These are phyloP conservation scores for Allium sativum DNA, from an alignment of 106 monocot species.

Conservation along the genomic window DNA sequence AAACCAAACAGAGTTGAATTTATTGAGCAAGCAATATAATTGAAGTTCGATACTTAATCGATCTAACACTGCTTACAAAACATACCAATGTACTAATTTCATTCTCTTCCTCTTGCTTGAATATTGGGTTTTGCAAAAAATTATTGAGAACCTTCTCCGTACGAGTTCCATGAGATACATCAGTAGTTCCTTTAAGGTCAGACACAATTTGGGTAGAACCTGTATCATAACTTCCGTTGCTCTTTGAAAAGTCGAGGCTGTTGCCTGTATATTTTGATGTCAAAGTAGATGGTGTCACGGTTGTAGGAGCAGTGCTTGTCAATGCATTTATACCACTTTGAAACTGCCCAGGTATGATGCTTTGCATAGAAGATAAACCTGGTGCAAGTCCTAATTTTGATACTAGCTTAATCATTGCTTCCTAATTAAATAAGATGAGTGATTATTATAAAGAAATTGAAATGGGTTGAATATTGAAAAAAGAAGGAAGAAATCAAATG, in stretches of 20 bases:
- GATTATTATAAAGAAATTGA: constrained; percentile 10
- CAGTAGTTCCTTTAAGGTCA: constrained; percentile 14
- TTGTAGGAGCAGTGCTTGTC: constrained; percentile 12
- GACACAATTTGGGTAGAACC: neutral
- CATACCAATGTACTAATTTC: constrained; percentile 28
- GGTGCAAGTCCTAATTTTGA: constrained; percentile 28
- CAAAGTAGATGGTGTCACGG: constrained; percentile 8
- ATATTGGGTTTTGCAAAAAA: constrained; percentile 50
- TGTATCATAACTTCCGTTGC: neutral
- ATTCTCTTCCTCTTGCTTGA: constrained; percentile 19
- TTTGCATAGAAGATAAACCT: constrained; percentile 19
- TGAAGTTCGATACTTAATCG: too few relatives aligned
- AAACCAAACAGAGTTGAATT: too few relatives aligned
- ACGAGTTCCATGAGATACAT: constrained; percentile 10
- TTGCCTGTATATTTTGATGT: constrained; percentile 13
- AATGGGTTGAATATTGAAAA: neutral
- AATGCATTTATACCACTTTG: constrained; percentile 12
- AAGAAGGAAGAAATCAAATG: neutral
- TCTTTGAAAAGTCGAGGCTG: constrained; percentile 8
- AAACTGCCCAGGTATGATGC: constrained; percentile 14
- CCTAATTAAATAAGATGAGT: constrained; percentile 21
- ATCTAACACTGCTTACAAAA: neutral
- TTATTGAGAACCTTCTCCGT: constrained; percentile 48
- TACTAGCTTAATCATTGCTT: constrained; percentile 39
- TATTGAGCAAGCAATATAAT: too few relatives aligned